A percentile compares a stretch with the other conserved stretches of the same genome.
phyloP scores from a whole-genome alignment of 2,329 filamentous ascomycete species.

The Paraconiothyrium brasiliense region DNA sequence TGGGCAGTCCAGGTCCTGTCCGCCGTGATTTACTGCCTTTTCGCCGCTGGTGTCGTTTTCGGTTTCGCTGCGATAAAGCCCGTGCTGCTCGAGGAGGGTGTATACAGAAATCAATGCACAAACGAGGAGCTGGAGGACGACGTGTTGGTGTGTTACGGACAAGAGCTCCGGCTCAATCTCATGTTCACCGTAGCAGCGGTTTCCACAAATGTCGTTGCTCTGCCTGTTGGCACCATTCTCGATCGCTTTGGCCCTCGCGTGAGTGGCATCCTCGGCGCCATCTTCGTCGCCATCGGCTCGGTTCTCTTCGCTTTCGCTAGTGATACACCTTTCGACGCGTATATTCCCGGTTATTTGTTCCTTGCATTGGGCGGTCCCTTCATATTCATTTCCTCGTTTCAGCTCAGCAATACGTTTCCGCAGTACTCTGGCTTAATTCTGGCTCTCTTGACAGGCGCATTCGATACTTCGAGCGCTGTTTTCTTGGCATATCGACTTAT shows the following conservation, averaged over 20 bases:
- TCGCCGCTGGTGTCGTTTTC: conserved; percentile 69
- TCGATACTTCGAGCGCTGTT: conserved; percentile 60
- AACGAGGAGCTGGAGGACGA: conserved; percentile 45
- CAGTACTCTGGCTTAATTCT: conserved; percentile 59
- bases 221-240: conserved; percentile 85
- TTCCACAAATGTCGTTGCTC: conserved; percentile 84
- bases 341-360: conserved; percentile 61
- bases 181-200: conserved; percentile 95
- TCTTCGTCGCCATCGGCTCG: conserved; percentile 75
- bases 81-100: conserved; percentile 48
- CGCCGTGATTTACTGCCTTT: conserved; percentile 76
- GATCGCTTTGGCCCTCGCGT: conserved; percentile 83
- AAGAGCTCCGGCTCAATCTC: conserved; percentile 71
- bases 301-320: conserved; percentile 75
- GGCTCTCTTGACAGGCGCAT: conserved; percentile 61
- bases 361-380: conserved; percentile 61
- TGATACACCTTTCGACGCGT: conserved; percentile 74
- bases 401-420: conserved; percentile 62
- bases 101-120: conserved; percentile 50
- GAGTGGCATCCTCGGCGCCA: conserved; percentile 75
- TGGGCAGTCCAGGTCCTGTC: conserved; percentile 71
- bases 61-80: conserved; percentile 54
- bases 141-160: conserved; percentile 49
- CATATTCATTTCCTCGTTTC: conserved; percentile 62
- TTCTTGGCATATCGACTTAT: conserved; percentile 59